Percentiles rank a stretch among this genome's conserved stretches.
Evolutionary conservation across 2,329 filamentous ascomycete genomes (phyloP).

Genomic region (Pseudopithomyces maydicus): DNA sequence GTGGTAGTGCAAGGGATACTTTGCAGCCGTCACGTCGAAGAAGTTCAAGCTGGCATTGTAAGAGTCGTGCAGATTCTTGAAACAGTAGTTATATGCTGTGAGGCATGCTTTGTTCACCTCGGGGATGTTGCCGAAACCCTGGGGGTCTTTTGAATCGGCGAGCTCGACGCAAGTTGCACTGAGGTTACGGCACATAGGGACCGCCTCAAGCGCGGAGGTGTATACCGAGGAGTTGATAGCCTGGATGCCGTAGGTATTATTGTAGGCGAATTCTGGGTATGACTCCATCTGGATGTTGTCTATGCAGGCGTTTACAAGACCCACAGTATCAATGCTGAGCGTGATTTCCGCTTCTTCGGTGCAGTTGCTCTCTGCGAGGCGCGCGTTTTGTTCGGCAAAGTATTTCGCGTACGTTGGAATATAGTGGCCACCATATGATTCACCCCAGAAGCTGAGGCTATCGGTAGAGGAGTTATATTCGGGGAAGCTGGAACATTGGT

Average conservation of each 20-base stretch:
- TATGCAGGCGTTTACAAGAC: constrained; percentile 60
- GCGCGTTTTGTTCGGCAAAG: constrained; percentile 59
- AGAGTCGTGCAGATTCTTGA: constrained; percentile 46
- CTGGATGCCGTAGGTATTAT: constrained; percentile 61
- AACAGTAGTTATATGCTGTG: constrained; percentile 50
- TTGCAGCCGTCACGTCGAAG: constrained; percentile 59
- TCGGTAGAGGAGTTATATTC: constrained; percentile 62
- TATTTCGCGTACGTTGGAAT: constrained; percentile 60
- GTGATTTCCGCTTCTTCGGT: constrained; percentile 27
- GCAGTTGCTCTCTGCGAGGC: constrained; percentile 47
- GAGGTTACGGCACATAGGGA: constrained; percentile 56
- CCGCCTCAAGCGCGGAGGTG: constrained; percentile 44
- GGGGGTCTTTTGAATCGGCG: constrained; percentile 53
- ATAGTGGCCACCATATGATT: constrained; percentile 60
- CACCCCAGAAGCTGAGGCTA: constrained; percentile 53
- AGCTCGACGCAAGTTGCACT: constrained; percentile 54
- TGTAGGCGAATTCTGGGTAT: constrained; percentile 56
- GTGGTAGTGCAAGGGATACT: constrained; percentile 6
- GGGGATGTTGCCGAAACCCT: constrained; percentile 40
- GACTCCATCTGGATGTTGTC: constrained; percentile 52
- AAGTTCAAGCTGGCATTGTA: constrained; percentile 51
- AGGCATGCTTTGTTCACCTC: constrained; percentile 46
- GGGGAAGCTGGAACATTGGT: constrained; percentile 51
- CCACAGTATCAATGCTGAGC: constrained; percentile 53
- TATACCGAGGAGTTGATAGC: constrained; percentile 53